Base-by-base conservation (phyloP, 2,329 filamentous ascomycete species). In the Pseudocercospora macadamiae region DNA sequence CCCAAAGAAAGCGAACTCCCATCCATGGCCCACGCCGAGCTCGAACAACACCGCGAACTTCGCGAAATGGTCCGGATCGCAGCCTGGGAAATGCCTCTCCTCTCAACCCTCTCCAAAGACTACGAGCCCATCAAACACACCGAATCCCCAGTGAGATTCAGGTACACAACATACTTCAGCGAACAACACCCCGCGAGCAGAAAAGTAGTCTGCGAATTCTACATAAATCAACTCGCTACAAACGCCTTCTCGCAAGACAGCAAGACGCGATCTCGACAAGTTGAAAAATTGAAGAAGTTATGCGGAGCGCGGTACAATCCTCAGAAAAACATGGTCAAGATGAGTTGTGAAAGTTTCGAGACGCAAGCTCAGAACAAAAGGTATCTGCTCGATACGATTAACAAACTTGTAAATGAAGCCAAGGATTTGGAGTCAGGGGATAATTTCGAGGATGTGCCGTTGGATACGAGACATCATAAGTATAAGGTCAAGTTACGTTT, bases 151-250 rank as follows among this genome's bases (percentile, higher is more conserved):
- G 85, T 99, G 58, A 89, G 93, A 69, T 99, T 97, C 86, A 89
- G 95, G 70, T 97, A 96, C 80, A 99, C 95, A 14, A 93, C 89
- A 34, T 97, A 97, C 78, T 89, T 99, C 83, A 93, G 93, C 69
- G 95, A 97, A 77, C 81, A 85, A 56, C 96, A 99, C 77, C 93
- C 95, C 0, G 91, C 93, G 2, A 87, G 92, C 76, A 88, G 87
- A 73, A 99, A 99, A 81, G 93, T 99, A 18, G 93, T 97, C 10
- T 86, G 97, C 55, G 90, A 97, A 73, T 96, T 97, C 77, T 51
- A 86, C 83, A 64, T 88, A 89, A 14, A 76, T 77, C 91, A 96
- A 76, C 30, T 51, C 7, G 47, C 51, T 8, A 34, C 34, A 1
- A 10, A 32, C 3, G 39, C n/a, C 32, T 28, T 39, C 34, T 32